Evolutionary conservation across 495 filamentous ascomycete genomes (phyloP).

Genomic region (Lasiosphaeria miniovina): DNA sequence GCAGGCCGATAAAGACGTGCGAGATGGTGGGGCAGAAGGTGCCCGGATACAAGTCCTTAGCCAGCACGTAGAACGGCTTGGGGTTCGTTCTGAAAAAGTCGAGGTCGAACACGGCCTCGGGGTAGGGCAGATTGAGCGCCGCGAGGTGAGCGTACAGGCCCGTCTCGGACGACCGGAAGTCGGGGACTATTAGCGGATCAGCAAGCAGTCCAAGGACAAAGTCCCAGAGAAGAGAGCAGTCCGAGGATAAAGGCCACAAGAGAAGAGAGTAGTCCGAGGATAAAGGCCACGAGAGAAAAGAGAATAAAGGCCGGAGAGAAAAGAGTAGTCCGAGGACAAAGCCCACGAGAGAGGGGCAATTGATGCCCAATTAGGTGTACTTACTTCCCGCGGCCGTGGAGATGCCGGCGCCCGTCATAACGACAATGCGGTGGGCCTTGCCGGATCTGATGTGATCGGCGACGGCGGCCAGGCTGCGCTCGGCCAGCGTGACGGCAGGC

Average conservation of each 20-base stretch:
- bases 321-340: too few relatives aligned
- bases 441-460: conserved; percentile 73
- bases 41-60: conserved; percentile 87
- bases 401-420: conserved; percentile 71
- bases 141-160: conserved; percentile 82
- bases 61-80: conserved; percentile 85
- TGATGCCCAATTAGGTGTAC: conserved; percentile 15
- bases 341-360: neutral
- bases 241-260: too few relatives aligned
- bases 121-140: conserved; percentile 75
- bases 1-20: conserved; percentile 73
- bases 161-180: conserved; percentile 73
- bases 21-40: conserved; percentile 81
- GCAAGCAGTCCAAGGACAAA: too few relatives aligned
- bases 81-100: conserved; percentile 81
- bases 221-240: too few relatives aligned
- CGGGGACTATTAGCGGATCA: conserved; percentile 52
- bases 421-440: conserved; percentile 64
- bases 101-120: conserved; percentile 80
- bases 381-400: conserved; percentile 57
- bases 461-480: conserved; percentile 65
- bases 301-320: too few relatives aligned
- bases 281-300: too few relatives aligned
- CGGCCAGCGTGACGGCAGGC: conserved; percentile 60
- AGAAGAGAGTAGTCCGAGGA: too few relatives aligned